A percentile compares a stretch with the other conserved stretches of the same genome.
Evolutionary conservation across 2,329 filamentous ascomycete genomes (phyloP).

Genomic region (Ophiostoma sp.): DNA sequence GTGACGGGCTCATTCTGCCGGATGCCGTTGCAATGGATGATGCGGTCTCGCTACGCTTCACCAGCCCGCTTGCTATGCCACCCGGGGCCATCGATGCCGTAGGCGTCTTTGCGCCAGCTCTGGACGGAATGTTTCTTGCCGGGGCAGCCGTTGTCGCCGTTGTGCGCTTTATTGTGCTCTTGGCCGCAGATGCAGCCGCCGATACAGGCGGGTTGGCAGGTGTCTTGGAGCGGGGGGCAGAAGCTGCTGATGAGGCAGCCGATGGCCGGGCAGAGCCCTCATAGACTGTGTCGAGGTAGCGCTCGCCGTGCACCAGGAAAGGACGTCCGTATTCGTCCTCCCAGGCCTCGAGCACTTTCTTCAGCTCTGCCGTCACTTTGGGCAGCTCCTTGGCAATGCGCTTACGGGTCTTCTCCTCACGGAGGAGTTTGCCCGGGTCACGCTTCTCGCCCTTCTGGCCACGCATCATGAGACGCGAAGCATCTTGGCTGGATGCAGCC

Average conservation of each 20-base stretch:
- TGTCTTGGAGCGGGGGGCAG: constrained; percentile 72
- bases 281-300: constrained; percentile 85
- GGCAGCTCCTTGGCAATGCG: constrained; percentile 93
- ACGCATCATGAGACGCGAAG: constrained; percentile 86
- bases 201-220: constrained; percentile 57
- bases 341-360: constrained; percentile 78
- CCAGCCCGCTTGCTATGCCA: constrained; percentile 31
- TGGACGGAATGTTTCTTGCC: constrained; percentile 37
- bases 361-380: constrained; percentile 82
- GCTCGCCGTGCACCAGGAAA: constrained; percentile 88
- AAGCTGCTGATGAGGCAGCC: constrained; percentile 42
- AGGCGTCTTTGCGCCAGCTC: constrained; percentile 56
- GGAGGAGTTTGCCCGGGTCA: constrained; percentile 87
- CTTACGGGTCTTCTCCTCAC: constrained; percentile 99
- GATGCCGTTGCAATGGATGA: constrained; percentile 33
- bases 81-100: constrained; percentile 51
- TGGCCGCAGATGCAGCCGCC: constrained; percentile 28
- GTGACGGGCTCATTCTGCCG: constrained; percentile 59
- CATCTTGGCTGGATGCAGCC: constrained; percentile 88
- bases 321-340: constrained; percentile 92
- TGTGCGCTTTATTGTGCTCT: constrained; percentile 26
- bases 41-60: constrained; percentile 38
- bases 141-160: constrained; percentile 28
- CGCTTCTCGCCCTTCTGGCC: constrained; percentile 92
- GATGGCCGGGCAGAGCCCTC: constrained; percentile 40